Evolutionary conservation across 306 rosid genomes (phyloP).

Genomic region (Potentilla sterilis): DNA sequence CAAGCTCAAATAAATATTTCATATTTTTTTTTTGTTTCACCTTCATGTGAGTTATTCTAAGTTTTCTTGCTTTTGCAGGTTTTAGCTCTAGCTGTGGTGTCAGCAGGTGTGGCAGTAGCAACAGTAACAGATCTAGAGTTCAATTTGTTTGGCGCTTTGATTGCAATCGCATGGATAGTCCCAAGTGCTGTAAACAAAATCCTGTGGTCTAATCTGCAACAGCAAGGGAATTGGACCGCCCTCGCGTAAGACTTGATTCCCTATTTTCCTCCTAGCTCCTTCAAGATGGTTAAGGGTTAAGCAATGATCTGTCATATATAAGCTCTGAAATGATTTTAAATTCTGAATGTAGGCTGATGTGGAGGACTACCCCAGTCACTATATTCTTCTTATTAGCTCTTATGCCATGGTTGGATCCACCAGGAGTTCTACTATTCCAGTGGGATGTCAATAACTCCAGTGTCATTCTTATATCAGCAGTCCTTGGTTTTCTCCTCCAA

Average conservation of each 20-base stretch:
- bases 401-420: slow-evolving; percentile 99
- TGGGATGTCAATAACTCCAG: slow-evolving; percentile 64
- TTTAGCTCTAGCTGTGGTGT: slow-evolving; percentile 64
- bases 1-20: slow-evolving; percentile 3
- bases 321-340: background rate
- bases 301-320: background rate
- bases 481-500: slow-evolving; percentile 88
- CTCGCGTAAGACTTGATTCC: slow-evolving; percentile 57
- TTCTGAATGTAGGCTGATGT: slow-evolving; percentile 69
- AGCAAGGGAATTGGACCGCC: slow-evolving; percentile 87
- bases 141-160: slow-evolving; percentile 67
- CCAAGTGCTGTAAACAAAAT: slow-evolving; percentile 91
- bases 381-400: slow-evolving; percentile 74
- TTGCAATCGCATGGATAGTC: slow-evolving; percentile 73
- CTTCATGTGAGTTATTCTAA: background rate
- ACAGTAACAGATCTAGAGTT: slow-evolving; percentile 89
- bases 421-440: slow-evolving; percentile 73
- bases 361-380: slow-evolving; percentile 85
- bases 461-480: slow-evolving; percentile 68
- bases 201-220: slow-evolving; percentile 84
- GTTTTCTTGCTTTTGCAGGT: slow-evolving; percentile 47
- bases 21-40: background rate
- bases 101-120: slow-evolving; percentile 82
- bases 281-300: background rate
- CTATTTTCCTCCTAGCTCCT: background rate